Evolutionary conservation across 1,284 basidiomycete genomes (phyloP), one percentile per base, ranked within the genome.

Genomic region (Agroathelia rolfsii): DNA sequence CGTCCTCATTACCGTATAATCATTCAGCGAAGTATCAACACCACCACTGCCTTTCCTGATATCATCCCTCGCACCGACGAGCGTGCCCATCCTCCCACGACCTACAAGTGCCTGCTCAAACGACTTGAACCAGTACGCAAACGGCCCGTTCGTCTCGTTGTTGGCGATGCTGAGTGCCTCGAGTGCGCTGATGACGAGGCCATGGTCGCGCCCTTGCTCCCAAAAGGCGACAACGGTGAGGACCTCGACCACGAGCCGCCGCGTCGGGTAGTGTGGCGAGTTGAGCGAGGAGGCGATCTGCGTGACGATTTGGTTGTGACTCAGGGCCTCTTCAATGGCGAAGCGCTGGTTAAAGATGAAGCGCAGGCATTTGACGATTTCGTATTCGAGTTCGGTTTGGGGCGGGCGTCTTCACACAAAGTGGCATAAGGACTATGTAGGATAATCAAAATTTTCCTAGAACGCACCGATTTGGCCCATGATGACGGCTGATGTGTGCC

Each of bases 51-150:
- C 50, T 44, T 72, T 76, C 50, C 71, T 76, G 38, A 94, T 72
- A 41, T 95, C 88, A 21, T 93, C 86, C 45, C 89, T 93, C 6
- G 89, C 87, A 2, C 95, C 94, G 6, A 98, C 94, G 30, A 86
- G 59, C 50, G 85, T 94, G 2, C 94, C 94, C 89, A 97, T 94
- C 53, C 80, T 84, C 1, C 95, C 94, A 38, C 90, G 64, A 1
- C 92, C 90, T 28, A 77, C 72, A 9, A 97, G 67, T 4, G 76
- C 76, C 23, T 63, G 62, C 47, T 93, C 85, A 40, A 94, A 64
- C 1, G 82, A 80, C 42, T 78, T 78, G 54, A 98, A 86, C 93
- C 90, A 97, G 41, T 76, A 89, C 42, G 82, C 80, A 55, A 90
- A 98, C 8, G 73, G 65, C 37, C 66, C 60, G 3, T 55, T 51